phyloP scores from a whole-genome alignment of 768 basidiomycete genomes.

The Rhodotorula paludigena region DNA sequence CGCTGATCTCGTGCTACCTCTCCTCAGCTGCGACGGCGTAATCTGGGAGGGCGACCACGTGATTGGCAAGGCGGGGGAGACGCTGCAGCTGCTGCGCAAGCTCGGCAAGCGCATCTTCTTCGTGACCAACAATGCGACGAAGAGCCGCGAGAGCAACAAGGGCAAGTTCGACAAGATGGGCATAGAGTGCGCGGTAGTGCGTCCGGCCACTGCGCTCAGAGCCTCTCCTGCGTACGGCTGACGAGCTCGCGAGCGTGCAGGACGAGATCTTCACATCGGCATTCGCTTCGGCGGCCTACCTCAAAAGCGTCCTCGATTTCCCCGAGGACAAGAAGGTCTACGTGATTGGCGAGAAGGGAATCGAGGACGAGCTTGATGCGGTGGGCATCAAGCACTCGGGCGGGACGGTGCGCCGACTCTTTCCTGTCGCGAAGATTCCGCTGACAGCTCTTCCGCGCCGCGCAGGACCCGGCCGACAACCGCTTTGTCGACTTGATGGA shows the following conservation, averaged over 20 bases:
- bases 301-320: constrained; percentile 81
- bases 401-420: constrained; percentile 63
- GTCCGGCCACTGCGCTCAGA: too few species aligned
- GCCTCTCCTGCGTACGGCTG: background rate
- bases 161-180: constrained; percentile 85
- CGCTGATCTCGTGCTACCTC: background rate
- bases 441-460: background rate
- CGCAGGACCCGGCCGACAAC: constrained; percentile 79
- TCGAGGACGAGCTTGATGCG: constrained; percentile 86
- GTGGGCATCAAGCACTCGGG: constrained; percentile 77
- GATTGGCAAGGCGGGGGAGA: constrained; percentile 31
- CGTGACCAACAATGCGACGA: constrained; percentile 87
- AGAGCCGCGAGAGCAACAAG: constrained; percentile 82
- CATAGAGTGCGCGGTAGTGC: constrained; percentile 74
- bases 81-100: constrained; percentile 35
- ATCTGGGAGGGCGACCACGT: constrained; percentile 42
- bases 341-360: constrained; percentile 82
- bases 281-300: constrained; percentile 73
- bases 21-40: constrained; percentile 36
- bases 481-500: constrained; percentile 66
- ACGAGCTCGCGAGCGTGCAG: constrained; percentile 49
- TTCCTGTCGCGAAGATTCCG: constrained; percentile 11
- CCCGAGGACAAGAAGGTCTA: constrained; percentile 90
- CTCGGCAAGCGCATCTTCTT: constrained; percentile 38
- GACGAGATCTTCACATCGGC: constrained; percentile 97